Conservation (phyloP, 306 rosid genomes). For the Malus fusca region DNA sequence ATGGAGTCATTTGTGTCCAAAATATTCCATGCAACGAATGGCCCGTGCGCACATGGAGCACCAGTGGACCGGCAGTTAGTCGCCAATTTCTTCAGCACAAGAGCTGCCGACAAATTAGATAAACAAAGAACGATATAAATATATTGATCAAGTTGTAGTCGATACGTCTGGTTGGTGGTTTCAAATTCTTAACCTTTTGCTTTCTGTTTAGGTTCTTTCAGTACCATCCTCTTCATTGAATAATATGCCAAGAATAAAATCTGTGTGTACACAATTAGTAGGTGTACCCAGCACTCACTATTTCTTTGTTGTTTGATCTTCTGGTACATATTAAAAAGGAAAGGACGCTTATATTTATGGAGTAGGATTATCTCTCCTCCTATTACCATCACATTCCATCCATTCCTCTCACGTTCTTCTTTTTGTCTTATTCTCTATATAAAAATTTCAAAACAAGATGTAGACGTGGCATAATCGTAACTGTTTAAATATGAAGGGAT, state of each 20-base stretch:
- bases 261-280: background rate
- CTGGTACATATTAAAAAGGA: background rate
- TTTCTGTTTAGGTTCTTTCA: background rate
- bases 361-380: no score
- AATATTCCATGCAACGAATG: conserved; percentile 8
- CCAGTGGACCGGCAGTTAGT: background rate
- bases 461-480: no score
- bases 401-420: no score
- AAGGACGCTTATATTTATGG: no score
- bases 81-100: background rate
- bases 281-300: background rate
- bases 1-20: background rate
- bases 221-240: background rate
- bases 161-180: background rate
- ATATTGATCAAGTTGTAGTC: background rate
- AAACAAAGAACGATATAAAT: background rate
- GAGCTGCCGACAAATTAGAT: background rate
- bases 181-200: background rate
- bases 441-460: no score
- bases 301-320: background rate
- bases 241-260: conserved; percentile 7
- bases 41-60: background rate
- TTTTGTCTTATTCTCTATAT: no score
- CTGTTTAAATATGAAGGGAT: no score
- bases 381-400: no score